Evolutionary conservation across 225 moss, liverwort and hornwort species (phyloP), one percentile per base, ranked within the genome.

Genomic region (Asterella californica): DNA sequence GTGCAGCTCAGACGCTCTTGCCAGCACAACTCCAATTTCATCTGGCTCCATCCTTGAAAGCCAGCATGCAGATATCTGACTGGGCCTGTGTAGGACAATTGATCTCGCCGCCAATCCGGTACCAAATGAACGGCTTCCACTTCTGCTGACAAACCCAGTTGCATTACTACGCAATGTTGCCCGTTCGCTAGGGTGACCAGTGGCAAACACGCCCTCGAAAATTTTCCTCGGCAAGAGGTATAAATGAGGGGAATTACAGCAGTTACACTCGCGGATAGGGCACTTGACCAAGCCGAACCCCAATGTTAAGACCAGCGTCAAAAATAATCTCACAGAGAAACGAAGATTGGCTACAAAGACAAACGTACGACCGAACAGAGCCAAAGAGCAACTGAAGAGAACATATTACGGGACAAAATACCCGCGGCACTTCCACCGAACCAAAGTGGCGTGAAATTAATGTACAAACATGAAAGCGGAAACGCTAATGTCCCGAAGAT

Each of bases 1-100:
- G 57, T 97, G 96, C 32, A 97, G 86, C 89, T 94, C 96, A 38
- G 93, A 94, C 29, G 96, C 96, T 80, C 92, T 91, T 18, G 94
- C 89, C 76, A 96, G 78, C 33, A 96, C 94, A 53, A 96, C 96
- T 46, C 94, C 91, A 57, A 96, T 94, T 86, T 94, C 96, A 77
- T 91, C 94, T 75, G 90, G 91, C 82, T 96, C 96, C 94, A 94
- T 96, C 12, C 46, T 38, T 11, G 2, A 46, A 27, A 57, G 27
- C 36, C 18, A 74, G 53, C 74, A 32, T 12, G 74, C 32, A 53
- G 24, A 17, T 33, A 15, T 27, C 7, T 49, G 74, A 50, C 53
- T 74, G 30, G 46, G 9, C 34, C 36, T 25, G 24, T 38, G 57
- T 24, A n/a, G 37, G 21, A 59, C 33, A 24, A 57, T 34, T 76